These are phyloP conservation scores for Chrysoporthe puriensis DNA, from an alignment of 2,329 filamentous ascomycete genomes.

Conservation along the genomic window DNA sequence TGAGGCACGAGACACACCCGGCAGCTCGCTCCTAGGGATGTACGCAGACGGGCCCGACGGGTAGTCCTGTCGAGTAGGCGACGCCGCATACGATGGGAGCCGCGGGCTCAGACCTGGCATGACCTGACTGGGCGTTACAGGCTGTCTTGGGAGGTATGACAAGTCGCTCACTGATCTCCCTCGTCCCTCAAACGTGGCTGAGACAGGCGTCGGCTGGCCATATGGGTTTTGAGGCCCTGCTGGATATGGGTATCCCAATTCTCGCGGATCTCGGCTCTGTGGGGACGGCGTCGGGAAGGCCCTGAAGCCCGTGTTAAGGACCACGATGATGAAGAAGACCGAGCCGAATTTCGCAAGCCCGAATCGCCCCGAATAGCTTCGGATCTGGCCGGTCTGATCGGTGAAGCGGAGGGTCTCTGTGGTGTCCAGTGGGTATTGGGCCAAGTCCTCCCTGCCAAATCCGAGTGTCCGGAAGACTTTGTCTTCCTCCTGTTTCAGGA, in stretches of 20 bases:
- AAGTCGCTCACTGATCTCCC: constrained; percentile 42
- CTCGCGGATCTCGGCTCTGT: constrained; percentile 46
- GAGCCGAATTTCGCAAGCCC: constrained; percentile 64
- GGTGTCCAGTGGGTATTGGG: constrained; percentile 55
- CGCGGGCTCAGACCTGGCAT: constrained; percentile 46
- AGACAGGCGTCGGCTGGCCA: constrained; percentile 50
- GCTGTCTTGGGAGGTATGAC: constrained; percentile 34
- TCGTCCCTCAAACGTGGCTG: constrained; percentile 53
- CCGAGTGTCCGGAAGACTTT: constrained; percentile 58
- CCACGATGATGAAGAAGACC: constrained; percentile 64
- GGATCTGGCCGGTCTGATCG: constrained; percentile 53
- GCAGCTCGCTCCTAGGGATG: constrained; percentile 56
- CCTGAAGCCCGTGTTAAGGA: constrained; percentile 45
- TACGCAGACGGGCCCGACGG: constrained; percentile 49
- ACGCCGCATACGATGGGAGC: constrained; percentile 50
- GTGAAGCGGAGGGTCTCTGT: constrained; percentile 60
- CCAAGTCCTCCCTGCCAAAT: constrained; percentile 57
- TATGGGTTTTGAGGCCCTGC: constrained; percentile 41
- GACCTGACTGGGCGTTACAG: constrained; percentile 37
- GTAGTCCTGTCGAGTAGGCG: constrained; percentile 51
- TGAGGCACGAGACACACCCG: constrained; percentile 39
- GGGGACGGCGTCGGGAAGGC: constrained; percentile 49
- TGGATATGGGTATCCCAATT: constrained; percentile 48
- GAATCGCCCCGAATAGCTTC: constrained; percentile 54
- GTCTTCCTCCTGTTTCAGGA: constrained; percentile 57